A percentile compares a stretch with the other conserved stretches of the same genome.
Conservation (phyloP, 371 early-diverging fungal species). For the Furculomyces boomerangus region DNA sequence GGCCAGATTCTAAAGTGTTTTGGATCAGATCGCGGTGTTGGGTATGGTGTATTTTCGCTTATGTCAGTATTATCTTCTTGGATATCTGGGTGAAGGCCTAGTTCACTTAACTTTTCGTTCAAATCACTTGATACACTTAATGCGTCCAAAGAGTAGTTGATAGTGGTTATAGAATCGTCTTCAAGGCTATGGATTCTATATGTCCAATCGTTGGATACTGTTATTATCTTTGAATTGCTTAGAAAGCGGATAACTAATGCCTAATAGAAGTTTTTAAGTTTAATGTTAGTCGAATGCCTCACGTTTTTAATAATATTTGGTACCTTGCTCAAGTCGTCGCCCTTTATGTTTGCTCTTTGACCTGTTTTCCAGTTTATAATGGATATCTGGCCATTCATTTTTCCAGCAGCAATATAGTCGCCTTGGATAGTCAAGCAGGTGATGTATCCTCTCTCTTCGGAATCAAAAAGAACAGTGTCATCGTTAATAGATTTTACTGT, state of each 20-base stretch:
- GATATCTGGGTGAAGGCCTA: background rate
- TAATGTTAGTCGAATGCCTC: background rate
- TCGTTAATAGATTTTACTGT: background rate
- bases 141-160: background rate
- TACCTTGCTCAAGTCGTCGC: background rate
- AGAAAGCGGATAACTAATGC: background rate
- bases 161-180: background rate
- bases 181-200: background rate
- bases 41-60: background rate
- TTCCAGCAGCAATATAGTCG: conserved; percentile 1
- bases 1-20: background rate
- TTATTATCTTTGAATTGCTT: background rate
- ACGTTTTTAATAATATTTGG: background rate
- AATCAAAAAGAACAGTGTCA: background rate
- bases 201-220: background rate
- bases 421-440: background rate
- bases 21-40: background rate
- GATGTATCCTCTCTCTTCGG: background rate
- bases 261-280: background rate
- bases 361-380: conserved; percentile 1
- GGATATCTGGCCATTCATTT: background rate
- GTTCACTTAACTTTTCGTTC: background rate
- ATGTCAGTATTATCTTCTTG: background rate
- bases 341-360: background rate
- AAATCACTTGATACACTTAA: background rate